A percentile compares a stretch with the other conserved stretches of the same genome.
phyloP scores from a whole-genome alignment of 2,329 filamentous ascomycete species.

The Erysiphe pisi region DNA sequence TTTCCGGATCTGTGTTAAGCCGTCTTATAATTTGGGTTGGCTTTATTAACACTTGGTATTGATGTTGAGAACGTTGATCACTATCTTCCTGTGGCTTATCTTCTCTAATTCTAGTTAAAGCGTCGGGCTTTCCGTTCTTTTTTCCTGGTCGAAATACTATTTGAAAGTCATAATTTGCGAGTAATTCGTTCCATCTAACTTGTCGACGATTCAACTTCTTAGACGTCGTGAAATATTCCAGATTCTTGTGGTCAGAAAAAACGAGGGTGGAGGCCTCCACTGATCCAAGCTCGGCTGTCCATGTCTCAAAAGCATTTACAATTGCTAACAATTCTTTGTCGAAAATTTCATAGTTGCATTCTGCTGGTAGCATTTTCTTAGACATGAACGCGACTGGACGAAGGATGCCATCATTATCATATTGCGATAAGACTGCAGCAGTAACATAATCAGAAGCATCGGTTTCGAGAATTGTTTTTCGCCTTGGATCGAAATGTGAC shows the following conservation, averaged over 20 bases:
- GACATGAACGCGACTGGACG: background rate
- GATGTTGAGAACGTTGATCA: background rate
- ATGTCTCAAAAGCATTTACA: slow-evolving; percentile 18
- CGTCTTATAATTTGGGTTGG: background rate
- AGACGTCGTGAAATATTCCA: background rate
- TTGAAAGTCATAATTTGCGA: too few species aligned
- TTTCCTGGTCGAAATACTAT: too few species aligned
- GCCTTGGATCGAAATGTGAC: background rate
- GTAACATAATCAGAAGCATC: slow-evolving; percentile 20
- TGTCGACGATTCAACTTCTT: too few species aligned
- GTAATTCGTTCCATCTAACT: too few species aligned
- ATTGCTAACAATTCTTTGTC: background rate
- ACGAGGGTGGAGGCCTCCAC: background rate
- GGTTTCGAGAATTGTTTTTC: background rate
- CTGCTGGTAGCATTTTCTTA: background rate
- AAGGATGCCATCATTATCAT: background rate
- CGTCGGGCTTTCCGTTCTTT: background rate
- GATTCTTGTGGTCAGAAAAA: slow-evolving; percentile 6
- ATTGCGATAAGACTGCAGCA: background rate
- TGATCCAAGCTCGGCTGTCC: background rate
- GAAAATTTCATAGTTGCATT: slow-evolving; percentile 23
- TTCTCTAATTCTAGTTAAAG: background rate
- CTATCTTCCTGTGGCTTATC: background rate
- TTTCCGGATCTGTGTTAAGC: background rate
- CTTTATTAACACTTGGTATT: background rate